These are phyloP conservation scores for Dacryopinax primogenitus DNA, from an alignment of 768 basidiomycete genomes.

Conservation along the genomic window DNA sequence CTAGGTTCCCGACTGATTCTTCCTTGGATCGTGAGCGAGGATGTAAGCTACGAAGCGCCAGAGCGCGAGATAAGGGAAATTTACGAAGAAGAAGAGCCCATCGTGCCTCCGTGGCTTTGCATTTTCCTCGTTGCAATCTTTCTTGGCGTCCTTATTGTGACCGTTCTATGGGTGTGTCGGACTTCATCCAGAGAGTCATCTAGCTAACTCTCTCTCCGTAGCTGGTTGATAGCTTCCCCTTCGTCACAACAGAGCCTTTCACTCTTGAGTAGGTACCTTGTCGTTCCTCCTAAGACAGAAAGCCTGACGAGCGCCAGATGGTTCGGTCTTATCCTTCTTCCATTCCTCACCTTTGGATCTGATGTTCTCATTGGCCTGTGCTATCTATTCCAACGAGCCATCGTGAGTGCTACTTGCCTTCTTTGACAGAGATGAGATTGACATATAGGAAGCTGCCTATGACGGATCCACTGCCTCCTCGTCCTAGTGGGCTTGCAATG, in stretches of 20 bases:
- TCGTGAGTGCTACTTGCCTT: background rate
- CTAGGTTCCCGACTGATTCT: conserved; percentile 18
- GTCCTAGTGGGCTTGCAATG: conserved; percentile 33
- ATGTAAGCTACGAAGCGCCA: background rate
- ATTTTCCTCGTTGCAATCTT: background rate
- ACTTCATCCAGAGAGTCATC: background rate
- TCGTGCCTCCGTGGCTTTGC: background rate
- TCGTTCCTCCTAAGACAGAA: background rate
- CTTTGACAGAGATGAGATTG: background rate
- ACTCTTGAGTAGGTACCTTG: background rate
- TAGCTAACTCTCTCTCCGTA: background rate
- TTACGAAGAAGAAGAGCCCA: background rate
- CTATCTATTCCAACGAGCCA: conserved; percentile 36
- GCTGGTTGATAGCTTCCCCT: background rate
- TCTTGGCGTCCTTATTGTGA: background rate
- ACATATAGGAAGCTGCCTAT: background rate
- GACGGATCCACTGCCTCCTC: background rate
- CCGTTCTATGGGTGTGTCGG: background rate
- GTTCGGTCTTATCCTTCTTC: conserved; percentile 62
- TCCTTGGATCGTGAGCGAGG: background rate
- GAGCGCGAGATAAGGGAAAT: background rate
- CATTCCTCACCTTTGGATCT: conserved; percentile 59
- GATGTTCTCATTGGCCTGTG: conserved; percentile 50
- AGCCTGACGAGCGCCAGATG: conserved; percentile 32
- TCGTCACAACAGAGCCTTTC: background rate